A percentile compares a stretch with the other conserved stretches of the same genome.
phyloP scores from a whole-genome alignment of 768 basidiomycete genomes.

The Lactarius hatsudake region DNA sequence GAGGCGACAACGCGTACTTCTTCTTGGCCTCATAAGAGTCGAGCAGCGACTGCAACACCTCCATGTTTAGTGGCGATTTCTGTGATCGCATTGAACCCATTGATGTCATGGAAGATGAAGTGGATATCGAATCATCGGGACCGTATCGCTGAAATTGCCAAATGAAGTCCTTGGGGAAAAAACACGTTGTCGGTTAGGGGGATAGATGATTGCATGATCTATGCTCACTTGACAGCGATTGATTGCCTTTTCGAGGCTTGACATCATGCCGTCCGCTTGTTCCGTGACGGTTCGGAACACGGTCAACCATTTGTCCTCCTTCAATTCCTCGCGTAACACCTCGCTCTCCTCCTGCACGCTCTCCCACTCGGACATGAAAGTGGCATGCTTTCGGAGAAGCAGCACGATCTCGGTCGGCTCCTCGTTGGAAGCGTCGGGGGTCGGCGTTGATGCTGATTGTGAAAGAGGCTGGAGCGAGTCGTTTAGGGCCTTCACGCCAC shows the following conservation, averaged over 20 bases:
- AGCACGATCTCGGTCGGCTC: constrained; percentile 43
- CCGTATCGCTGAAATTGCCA: constrained; percentile 70
- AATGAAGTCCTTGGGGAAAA: constrained; percentile 66
- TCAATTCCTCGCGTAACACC: constrained; percentile 84
- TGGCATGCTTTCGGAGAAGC: constrained; percentile 70
- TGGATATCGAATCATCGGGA: constrained; percentile 43
- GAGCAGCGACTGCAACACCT: constrained; percentile 62
- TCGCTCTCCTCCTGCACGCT: constrained; percentile 75
- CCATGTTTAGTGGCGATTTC: constrained; percentile 51
- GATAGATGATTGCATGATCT: constrained; percentile 10
- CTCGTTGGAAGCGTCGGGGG: constrained; percentile 38
- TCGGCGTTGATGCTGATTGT: constrained; percentile 48
- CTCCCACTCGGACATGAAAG: constrained; percentile 77
- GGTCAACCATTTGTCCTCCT: constrained; percentile 95
- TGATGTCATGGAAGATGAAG: constrained; percentile 37
- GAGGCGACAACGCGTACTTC: constrained; percentile 50
- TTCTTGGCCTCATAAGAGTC: constrained; percentile 87
- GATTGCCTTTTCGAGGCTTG: constrained; percentile 89
- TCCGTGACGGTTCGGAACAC: constrained; percentile 92
- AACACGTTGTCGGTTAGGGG: constrained; percentile 11
- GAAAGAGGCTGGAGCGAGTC: constrained; percentile 63
- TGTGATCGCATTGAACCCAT: constrained; percentile 47
- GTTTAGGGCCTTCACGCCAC: constrained; percentile 66
- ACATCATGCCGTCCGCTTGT: constrained; percentile 98
- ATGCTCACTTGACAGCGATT: constrained; percentile 77